Percentiles rank a stretch among this genome's conserved stretches.
Conservation (phyloP, 2,329 filamentous ascomycete genomes). For the Phaeosphaeria sp. region DNA sequence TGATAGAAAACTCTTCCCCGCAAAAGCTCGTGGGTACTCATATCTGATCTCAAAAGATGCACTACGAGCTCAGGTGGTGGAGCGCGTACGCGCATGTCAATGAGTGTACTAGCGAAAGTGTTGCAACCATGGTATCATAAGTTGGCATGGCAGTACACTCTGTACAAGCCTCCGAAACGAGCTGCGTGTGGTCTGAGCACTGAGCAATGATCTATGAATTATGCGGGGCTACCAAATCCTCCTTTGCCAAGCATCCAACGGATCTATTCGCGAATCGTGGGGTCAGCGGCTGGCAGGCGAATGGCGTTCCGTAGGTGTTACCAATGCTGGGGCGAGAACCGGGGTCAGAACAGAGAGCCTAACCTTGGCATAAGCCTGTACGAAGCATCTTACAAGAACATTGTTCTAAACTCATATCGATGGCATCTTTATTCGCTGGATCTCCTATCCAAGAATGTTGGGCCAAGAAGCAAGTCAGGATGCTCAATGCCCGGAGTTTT, state of each 20-base stretch:
- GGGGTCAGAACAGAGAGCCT: not conserved
- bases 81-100: too few relatives aligned
- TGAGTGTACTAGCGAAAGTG: too few relatives aligned
- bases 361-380: not conserved
- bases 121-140: not conserved
- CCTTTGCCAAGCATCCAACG: not conserved
- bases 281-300: not conserved
- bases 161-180: not conserved
- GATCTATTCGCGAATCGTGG: not conserved
- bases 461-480: too few relatives aligned
- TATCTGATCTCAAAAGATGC: too few relatives aligned
- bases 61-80: too few relatives aligned
- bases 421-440: too few relatives aligned
- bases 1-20: not conserved
- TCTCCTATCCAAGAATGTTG: too few relatives aligned
- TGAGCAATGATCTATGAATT: too few relatives aligned
- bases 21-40: not conserved
- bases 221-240: too few relatives aligned
- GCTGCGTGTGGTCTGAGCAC: not conserved
- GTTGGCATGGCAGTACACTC: not conserved
- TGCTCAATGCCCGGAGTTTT: not conserved
- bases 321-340: not conserved
- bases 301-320: not conserved
- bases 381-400: not conserved
- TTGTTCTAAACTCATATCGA: too few relatives aligned